Conservation (phyloP, 768 basidiomycete genomes). For the Hortiboletus campestris region DNA sequence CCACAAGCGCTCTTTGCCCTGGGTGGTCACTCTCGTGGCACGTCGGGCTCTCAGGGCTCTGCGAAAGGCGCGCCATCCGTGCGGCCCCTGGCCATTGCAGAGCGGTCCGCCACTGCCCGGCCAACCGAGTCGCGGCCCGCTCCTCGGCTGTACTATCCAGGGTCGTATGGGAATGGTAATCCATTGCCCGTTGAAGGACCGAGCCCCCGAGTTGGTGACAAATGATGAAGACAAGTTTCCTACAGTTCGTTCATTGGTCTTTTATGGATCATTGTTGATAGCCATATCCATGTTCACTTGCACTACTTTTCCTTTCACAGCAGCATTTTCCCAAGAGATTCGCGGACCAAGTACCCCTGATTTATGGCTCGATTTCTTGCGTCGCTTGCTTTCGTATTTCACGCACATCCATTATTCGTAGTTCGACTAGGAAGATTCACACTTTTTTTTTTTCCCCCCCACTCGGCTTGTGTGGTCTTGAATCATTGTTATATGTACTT, state of each 20-base stretch:
- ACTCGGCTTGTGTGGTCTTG: slow-evolving; percentile 10
- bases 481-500: slow-evolving; percentile 30
- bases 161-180: slow-evolving; percentile 20
- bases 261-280: slow-evolving; percentile 3
- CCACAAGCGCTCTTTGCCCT: slow-evolving; percentile 21
- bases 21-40: slow-evolving; percentile 20
- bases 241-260: neutral
- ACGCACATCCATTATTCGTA: slow-evolving; percentile 9
- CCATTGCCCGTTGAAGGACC: slow-evolving; percentile 12
- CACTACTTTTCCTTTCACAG: neutral
- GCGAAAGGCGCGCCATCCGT: slow-evolving; percentile 21
- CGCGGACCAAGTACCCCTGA: slow-evolving; percentile 30
- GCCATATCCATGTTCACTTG: slow-evolving; percentile 7
- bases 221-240: slow-evolving; percentile 18
- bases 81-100: slow-evolving; percentile 17
- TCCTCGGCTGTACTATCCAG: slow-evolving; percentile 20
- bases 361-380: slow-evolving; percentile 29
- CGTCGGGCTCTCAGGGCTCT: slow-evolving; percentile 11
- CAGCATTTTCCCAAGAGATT: slow-evolving; percentile 12
- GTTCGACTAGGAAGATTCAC: neutral
- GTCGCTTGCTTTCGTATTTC: slow-evolving; percentile 24
- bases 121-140: slow-evolving; percentile 22
- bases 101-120: slow-evolving; percentile 20
- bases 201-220: slow-evolving; percentile 20
- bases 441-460: too few species aligned